These are phyloP conservation scores for Gigaspora rosea DNA, from an alignment of 192 early-diverging fungal species.

Conservation along the genomic window DNA sequence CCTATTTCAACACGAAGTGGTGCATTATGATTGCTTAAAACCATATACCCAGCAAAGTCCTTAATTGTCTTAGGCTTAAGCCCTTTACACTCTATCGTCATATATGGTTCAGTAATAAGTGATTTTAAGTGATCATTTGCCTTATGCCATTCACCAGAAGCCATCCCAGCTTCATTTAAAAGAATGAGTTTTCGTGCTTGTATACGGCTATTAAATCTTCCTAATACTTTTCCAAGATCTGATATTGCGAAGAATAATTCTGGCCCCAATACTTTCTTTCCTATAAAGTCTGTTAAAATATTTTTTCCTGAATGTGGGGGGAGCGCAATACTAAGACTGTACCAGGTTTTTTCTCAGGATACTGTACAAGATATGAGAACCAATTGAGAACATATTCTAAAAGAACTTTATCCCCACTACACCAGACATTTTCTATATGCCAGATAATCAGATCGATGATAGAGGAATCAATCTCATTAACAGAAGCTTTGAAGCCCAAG, in stretches of 20 bases:
- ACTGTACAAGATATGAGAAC: conserved; percentile 2
- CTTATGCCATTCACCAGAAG: no score
- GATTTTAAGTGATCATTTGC: conserved; percentile 11
- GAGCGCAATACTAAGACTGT: conserved; percentile 7
- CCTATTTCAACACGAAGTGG: background rate
- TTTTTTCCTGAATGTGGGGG: conserved; percentile 19
- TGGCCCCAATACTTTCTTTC: background rate
- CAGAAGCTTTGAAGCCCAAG: no score
- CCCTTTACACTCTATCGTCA: background rate
- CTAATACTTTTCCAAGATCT: no score
- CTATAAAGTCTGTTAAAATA: conserved; percentile 15
- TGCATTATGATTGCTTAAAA: no score
- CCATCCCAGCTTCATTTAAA: no score
- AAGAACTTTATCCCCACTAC: conserved; percentile 7
- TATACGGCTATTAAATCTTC: no score
- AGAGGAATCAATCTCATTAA: no score
- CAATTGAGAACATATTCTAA: conserved; percentile 14
- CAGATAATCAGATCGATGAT: no score
- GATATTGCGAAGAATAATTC: no score
- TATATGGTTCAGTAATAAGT: conserved; percentile 12
- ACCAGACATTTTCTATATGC: background rate
- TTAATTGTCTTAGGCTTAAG: background rate
- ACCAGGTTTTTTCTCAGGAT: background rate
- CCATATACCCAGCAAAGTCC: no score
- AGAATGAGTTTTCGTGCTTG: no score